Evolutionary conservation across 1,139 yeast genomes (phyloP), one percentile per base, ranked within the genome.

Genomic region (Zygosaccharomyces pseudobailii): DNA sequence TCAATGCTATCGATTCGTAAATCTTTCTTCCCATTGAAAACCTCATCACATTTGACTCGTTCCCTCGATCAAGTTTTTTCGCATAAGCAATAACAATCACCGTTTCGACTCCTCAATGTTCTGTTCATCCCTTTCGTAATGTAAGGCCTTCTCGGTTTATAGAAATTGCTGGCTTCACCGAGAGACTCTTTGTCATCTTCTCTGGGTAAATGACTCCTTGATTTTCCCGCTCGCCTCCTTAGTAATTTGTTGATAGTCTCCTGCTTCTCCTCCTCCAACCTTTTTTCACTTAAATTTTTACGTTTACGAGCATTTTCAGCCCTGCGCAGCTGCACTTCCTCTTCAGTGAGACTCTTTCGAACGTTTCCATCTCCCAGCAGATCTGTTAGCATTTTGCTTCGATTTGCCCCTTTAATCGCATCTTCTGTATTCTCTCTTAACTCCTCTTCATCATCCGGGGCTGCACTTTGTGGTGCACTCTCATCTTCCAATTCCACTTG

Each of bases 291-390:
- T 60, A 89, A 77, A 61, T 92, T 92, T 65, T 86, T 86, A 55
- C 98, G 76, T 65, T 90, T 80, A 57, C 98, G 78, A 0, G 97
- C 92, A 60, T 80, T 83, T 62, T 92, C 98, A 1, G 95, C 90
- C 53, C 89, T 82, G 36, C 89, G 76, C 50, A 88, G 68, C 33
- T 87, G 87, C 35, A 82, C 76, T 66, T 90, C 95, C 63, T 92
- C 96, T 49, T 84, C 96, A 0, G 95, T 84, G 48, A 87, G 75
- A 31, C 47, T 54, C 40, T 55, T 56, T 20, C 53, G 48, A 13
- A 52, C 43, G 6, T 52, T 40, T 49, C 50, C 67, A 59, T 55
- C 65, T 24, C 58, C 65, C 48, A 59, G 46, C 9, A 58, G 51
- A 33, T 55, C 58, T 44, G 51, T 42, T 25, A 61, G 47, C 65